These are phyloP conservation scores for Colletotrichum tropicicola DNA, from an alignment of 2,329 filamentous ascomycete genomes.

Conservation along the genomic window DNA sequence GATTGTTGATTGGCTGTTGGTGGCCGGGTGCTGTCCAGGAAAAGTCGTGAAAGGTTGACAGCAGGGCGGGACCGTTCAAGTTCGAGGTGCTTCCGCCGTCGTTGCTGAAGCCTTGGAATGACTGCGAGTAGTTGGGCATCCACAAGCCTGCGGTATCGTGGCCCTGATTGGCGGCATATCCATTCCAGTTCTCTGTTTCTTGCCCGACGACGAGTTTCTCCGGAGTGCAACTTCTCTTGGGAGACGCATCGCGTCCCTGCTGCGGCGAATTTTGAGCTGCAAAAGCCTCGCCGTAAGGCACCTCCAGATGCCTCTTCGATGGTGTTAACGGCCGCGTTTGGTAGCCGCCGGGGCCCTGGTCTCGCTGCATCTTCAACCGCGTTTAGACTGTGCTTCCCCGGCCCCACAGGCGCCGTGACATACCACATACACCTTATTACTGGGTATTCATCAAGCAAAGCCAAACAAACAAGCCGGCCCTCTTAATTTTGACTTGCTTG, in stretches of 20 bases:
- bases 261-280: no score
- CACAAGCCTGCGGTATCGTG: background rate
- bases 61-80: accelerated
- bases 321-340: no score
- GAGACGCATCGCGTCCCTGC: background rate
- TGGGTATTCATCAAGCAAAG: no score
- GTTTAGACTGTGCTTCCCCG: no score
- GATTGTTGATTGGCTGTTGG: background rate
- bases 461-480: no score
- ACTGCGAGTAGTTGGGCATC: background rate
- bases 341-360: no score
- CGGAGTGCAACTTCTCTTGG: background rate
- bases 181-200: background rate
- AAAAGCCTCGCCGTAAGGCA: no score
- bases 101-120: background rate
- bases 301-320: no score
- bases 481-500: no score
- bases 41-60: background rate
- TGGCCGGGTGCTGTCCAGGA: background rate
- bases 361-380: no score
- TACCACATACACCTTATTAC: no score
- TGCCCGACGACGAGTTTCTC: background rate
- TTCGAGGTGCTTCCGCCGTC: background rate
- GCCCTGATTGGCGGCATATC: background rate
- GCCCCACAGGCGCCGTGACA: no score